Base-by-base conservation (phyloP, 23 red algal species). In the Porphyridium purpureum region DNA sequence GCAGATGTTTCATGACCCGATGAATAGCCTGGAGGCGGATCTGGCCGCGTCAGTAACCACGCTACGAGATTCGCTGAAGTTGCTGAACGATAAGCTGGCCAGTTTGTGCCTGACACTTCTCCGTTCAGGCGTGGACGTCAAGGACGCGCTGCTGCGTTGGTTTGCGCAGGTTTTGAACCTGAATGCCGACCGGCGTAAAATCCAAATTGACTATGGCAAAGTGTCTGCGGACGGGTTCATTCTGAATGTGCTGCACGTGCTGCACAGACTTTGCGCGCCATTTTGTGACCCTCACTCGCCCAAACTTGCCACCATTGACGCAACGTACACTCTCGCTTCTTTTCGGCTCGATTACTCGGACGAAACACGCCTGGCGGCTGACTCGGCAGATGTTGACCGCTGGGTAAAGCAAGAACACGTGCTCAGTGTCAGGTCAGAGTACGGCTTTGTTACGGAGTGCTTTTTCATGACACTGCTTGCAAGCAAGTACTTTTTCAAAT, bases 401-500 rank as follows among this genome's bases (percentile, higher is more conserved):
- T 85, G 54, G 66, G 26, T 63, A 64, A 6, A 60, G 9, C 4
- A 21, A 21, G 9, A 49, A 15, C 15, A 3, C 7, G 9, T 5
- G 35, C 26, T 5, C 24, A 14, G 4, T 8, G 20, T 50, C 5
- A 30, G 47, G 11, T 21, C 51, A 35, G 58, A 79, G 19, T 98
- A 76, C 47, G 51, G 59, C 28, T 98, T 98, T 51, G 67, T 98
- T 49, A 55, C 90, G 2, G 90, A 98, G 44, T 75, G 65, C 47
- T 98, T 86, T 33, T 98, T 72, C 52, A 51, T 98, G 0, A 71
- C 90, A n/a, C n/a, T n/a, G n/a, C n/a, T n/a, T n/a, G n/a, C n/a
- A 14, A 56, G 77, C 22, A 59, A 94, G 24, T 69, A 83, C 2
- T 63, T 66, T 5, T 82, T 83, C 42, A 24, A 78, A 35, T 51